Evolutionary conservation across 257 asterid genomes (phyloP).

Genomic region (Ehretia macrophylla): DNA sequence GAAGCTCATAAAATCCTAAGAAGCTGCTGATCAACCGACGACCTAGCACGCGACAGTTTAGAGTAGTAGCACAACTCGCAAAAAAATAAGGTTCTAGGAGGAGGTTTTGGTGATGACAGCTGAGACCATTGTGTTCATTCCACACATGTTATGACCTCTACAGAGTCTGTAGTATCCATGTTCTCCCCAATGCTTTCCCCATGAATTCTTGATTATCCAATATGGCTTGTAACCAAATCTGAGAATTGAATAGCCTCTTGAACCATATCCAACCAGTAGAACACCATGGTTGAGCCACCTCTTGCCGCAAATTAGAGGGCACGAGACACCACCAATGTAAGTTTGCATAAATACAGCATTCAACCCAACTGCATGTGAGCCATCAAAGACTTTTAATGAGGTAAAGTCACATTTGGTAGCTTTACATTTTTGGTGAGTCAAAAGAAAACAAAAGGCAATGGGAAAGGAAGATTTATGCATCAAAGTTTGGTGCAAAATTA

Average conservation of each 20-base stretch:
- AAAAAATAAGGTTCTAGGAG: conserved; percentile 1
- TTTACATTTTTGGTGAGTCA: no score
- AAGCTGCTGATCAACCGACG: no score
- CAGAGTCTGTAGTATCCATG: conserved; percentile 62
- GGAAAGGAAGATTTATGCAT: no score
- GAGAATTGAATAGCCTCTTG: conserved; percentile 64
- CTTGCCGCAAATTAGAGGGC: conserved; percentile 73
- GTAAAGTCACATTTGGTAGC: no score
- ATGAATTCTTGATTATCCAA: conserved; percentile 85
- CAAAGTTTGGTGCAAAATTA: no score
- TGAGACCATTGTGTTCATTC: conserved; percentile 78
- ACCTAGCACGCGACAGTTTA: no score
- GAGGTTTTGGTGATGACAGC: conserved; percentile 50
- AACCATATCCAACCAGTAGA: conserved; percentile 75
- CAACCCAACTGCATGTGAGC: conserved; percentile 45
- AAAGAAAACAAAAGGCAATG: no score
- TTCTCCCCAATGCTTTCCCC: conserved; percentile 88
- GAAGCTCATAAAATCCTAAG: no score
- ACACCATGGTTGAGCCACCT: conserved; percentile 63
- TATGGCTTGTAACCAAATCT: conserved; percentile 64
- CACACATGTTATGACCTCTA: conserved; percentile 76
- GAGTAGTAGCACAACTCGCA: no score
- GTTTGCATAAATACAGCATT: conserved; percentile 90
- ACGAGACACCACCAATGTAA: conserved; percentile 76
- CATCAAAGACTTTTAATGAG: not conserved